A percentile compares a stretch with the other conserved stretches of the same genome.
Evolutionary conservation across 495 filamentous ascomycete species (phyloP).

Genomic region (Tetracladium setigerum): DNA sequence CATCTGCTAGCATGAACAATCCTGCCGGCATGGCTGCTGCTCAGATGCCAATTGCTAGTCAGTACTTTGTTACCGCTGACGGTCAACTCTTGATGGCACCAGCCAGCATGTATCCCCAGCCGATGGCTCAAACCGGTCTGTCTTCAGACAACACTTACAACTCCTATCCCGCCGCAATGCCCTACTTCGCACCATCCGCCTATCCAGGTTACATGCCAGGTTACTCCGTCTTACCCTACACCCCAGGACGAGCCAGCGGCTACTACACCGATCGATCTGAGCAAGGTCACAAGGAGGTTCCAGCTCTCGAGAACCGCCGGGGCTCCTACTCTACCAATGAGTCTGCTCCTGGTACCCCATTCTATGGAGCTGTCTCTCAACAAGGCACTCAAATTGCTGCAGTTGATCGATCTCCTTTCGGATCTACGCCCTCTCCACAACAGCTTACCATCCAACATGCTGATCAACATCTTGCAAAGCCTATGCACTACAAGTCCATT

Average conservation of each 20-base stretch:
- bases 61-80: constrained; percentile 28
- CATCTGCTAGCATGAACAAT: constrained; percentile 24
- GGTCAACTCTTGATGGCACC: constrained; percentile 29
- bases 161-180: constrained; percentile 11
- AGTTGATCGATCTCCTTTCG: constrained; percentile 53
- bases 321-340: constrained; percentile 65
- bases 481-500: constrained; percentile 36
- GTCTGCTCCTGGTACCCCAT: constrained; percentile 52
- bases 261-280: constrained; percentile 28
- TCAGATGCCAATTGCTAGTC: constrained; percentile 17
- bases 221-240: constrained; percentile 36
- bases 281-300: constrained; percentile 38
- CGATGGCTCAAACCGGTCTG: constrained; percentile 12
- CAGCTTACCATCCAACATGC: constrained; percentile 37
- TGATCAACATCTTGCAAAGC: constrained; percentile 39
- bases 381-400: constrained; percentile 42
- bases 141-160: constrained; percentile 19
- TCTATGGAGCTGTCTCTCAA: constrained; percentile 46
- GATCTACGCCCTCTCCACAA: constrained; percentile 57
- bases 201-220: constrained; percentile 29
- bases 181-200: constrained; percentile 24
- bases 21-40: constrained; percentile 17
- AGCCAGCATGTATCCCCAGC: constrained; percentile 21
- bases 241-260: constrained; percentile 29
- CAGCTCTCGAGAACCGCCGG: constrained; percentile 51